Evolutionary conservation across 768 basidiomycete species (phyloP).

Genomic region (Leccinum obscurum): DNA sequence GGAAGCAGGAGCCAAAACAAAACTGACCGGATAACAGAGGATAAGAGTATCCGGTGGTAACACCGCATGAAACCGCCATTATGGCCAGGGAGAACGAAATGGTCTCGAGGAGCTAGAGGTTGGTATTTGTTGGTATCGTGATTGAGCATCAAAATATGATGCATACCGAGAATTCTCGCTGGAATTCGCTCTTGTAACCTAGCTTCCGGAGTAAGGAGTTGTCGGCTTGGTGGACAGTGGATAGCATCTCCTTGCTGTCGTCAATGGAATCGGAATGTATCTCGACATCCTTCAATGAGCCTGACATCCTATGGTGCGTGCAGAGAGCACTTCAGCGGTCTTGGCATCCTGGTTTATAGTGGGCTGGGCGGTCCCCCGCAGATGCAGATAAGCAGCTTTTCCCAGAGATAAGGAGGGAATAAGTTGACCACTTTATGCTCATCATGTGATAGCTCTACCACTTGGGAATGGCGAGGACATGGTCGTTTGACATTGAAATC

Average conservation of each 20-base stretch:
- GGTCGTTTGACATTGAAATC: neutral
- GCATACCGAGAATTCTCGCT: conserved; percentile 24
- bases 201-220: conserved; percentile 22
- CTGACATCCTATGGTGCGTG: neutral
- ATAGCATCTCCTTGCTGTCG: neutral
- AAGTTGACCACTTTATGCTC: neutral
- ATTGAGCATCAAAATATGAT: neutral
- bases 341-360: neutral
- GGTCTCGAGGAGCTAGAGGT: conserved; percentile 17
- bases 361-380: neutral
- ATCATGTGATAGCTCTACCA: neutral
- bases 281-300: neutral
- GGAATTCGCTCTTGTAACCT: conserved; percentile 30
- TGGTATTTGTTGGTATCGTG: neutral
- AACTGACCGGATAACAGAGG: neutral
- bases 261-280: neutral
- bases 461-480: neutral
- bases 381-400: neutral
- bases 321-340: neutral
- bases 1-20: neutral
- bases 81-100: conserved; percentile 28
- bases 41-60: conserved; percentile 8
- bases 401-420: conserved; percentile 3
- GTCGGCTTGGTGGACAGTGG: conserved; percentile 17
- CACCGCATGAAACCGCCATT: conserved; percentile 24